phyloP scores from a whole-genome alignment of 495 filamentous ascomycete species.

The Penicillium goetzii region DNA sequence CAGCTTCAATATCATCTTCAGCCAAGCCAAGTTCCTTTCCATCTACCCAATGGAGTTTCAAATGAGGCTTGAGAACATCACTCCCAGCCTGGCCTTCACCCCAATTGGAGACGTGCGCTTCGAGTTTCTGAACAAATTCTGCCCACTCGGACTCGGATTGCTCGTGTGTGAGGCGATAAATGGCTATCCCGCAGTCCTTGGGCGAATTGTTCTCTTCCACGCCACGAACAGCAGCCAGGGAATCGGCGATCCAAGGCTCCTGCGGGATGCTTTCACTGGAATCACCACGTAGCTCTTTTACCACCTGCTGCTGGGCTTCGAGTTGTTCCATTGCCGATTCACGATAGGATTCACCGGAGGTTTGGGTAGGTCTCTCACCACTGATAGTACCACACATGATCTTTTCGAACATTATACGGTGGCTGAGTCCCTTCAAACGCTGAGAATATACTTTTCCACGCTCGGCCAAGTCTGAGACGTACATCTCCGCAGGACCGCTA shows the following conservation, averaged over 20 bases:
- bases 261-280: background rate
- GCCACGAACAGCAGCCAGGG: background rate
- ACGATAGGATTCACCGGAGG: background rate
- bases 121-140: constrained; percentile 28
- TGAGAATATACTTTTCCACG: background rate
- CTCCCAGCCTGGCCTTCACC: constrained; percentile 32
- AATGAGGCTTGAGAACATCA: constrained; percentile 26
- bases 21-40: constrained; percentile 32
- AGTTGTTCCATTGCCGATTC: constrained; percentile 1
- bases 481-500: background rate
- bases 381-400: background rate
- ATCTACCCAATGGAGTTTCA: constrained; percentile 41
- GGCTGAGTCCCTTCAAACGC: background rate
- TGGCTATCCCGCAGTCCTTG: constrained; percentile 25
- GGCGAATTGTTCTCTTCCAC: background rate
- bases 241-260: background rate
- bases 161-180: constrained; percentile 39
- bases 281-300: background rate
- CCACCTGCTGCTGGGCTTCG: background rate
- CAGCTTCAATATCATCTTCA: constrained; percentile 33
- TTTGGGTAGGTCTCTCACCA: background rate
- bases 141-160: constrained; percentile 35
- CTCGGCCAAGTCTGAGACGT: background rate
- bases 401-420: background rate
- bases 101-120: constrained; percentile 33